Percentiles rank a stretch among this genome's conserved stretches.
Conservation (phyloP, 352 stramenopile genomes). For the Globisporangium heterothallicum region DNA sequence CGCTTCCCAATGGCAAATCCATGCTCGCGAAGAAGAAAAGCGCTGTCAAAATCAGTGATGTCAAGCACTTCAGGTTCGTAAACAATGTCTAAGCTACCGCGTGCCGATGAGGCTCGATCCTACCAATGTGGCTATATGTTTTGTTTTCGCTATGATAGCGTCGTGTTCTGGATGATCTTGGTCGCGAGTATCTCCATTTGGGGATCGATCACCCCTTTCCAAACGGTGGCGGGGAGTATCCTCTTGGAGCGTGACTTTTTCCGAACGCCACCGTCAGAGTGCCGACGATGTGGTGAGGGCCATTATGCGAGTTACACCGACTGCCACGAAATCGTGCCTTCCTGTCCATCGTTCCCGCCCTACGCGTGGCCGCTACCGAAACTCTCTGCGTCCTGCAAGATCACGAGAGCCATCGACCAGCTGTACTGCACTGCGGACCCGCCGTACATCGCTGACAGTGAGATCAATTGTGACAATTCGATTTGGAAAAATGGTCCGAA, state of each 20-base stretch:
- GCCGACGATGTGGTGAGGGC: constrained; percentile 29
- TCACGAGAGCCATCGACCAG: constrained; percentile 28
- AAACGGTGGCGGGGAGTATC: constrained; percentile 72
- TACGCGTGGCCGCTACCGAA: constrained; percentile 38
- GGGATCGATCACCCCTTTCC: constrained; percentile 79
- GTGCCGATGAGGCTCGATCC: neutral
- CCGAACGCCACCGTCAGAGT: constrained; percentile 19
- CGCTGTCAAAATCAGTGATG: constrained; percentile 27
- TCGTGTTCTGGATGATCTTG: constrained; percentile 70
- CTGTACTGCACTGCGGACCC: constrained; percentile 20
- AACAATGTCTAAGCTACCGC: too few relatives aligned
- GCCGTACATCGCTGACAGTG: constrained; percentile 35
- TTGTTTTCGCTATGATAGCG: constrained; percentile 4
- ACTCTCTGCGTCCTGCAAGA: constrained; percentile 27
- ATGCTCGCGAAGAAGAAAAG: constrained; percentile 1
- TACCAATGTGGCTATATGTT: neutral
- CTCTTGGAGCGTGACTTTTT: constrained; percentile 75
- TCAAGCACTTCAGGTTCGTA: constrained; percentile 38
- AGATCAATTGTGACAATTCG: constrained; percentile 42
- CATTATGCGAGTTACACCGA: constrained; percentile 33
- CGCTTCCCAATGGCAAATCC: constrained; percentile 29
- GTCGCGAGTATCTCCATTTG: constrained; percentile 72
- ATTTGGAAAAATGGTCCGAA: constrained; percentile 33
- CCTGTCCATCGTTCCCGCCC: constrained; percentile 29
- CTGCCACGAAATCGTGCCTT: constrained; percentile 35